A percentile compares a stretch with the other conserved stretches of the same genome.
Evolutionary conservation across 179 eudicot species (phyloP).

Genomic region (Beta macrorhiza): DNA sequence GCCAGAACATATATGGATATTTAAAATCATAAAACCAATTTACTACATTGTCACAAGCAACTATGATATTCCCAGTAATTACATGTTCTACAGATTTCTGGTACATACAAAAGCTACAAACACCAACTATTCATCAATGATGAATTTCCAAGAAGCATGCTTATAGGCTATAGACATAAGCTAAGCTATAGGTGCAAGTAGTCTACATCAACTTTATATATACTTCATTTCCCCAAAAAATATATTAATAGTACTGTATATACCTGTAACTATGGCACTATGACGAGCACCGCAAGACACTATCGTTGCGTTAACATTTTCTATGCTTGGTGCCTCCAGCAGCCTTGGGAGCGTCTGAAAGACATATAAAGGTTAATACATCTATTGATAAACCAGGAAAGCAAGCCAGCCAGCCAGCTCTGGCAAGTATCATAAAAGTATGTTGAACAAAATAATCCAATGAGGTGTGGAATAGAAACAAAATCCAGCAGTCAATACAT

Average conservation of each 20-base stretch:
- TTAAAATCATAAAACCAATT: neutral
- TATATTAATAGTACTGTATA: neutral
- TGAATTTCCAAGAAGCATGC: neutral
- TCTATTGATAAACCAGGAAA: neutral
- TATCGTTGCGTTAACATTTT: constrained; percentile 53
- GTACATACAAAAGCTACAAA: neutral
- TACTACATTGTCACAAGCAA: neutral
- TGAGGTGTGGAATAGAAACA: neutral
- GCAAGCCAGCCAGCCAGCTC: no score
- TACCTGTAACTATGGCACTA: constrained; percentile 89
- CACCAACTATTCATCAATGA: neutral
- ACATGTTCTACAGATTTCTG: neutral
- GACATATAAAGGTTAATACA: neutral
- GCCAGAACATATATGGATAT: no score
- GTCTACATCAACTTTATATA: neutral
- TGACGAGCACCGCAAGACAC: constrained; percentile 98
- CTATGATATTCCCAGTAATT: no score
- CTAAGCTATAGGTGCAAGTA: neutral
- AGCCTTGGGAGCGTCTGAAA: constrained; percentile 82
- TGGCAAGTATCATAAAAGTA: neutral
- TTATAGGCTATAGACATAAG: no score
- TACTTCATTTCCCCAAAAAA: neutral
- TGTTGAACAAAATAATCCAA: neutral
- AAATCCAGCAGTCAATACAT: neutral
- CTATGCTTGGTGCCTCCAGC: constrained; percentile 79